phyloP scores from a whole-genome alignment of 139 green algal genomes.

The Monoraphidium neglectum region DNA sequence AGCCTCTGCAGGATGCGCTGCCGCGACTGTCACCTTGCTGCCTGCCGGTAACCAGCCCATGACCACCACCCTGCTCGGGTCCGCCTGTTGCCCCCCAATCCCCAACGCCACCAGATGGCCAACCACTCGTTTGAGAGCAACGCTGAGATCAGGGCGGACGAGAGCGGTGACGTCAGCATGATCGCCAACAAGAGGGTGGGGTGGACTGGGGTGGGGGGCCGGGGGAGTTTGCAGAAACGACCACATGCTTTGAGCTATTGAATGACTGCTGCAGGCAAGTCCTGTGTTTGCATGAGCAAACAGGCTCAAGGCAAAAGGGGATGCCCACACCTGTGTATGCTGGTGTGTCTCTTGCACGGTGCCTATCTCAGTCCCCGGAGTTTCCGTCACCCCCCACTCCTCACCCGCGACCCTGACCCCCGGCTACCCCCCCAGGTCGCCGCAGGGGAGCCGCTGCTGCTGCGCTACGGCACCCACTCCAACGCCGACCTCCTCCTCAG shows the following conservation, averaged over 20 bases:
- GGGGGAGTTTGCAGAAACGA: neutral
- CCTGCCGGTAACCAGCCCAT: neutral
- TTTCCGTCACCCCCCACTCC: too few species aligned
- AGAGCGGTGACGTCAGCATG: constrained; percentile 29
- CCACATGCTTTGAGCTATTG: neutral
- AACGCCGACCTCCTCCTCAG: constrained; percentile 57
- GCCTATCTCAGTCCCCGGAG: too few species aligned
- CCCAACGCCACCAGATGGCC: neutral
- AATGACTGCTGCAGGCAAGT: neutral
- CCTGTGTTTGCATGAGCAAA: too few species aligned
- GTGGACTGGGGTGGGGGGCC: neutral
- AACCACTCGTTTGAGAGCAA: constrained; percentile 32
- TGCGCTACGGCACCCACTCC: constrained; percentile 51
- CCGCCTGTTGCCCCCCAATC: neutral
- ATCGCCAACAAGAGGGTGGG: constrained; percentile 30
- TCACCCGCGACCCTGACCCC: neutral
- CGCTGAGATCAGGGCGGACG: constrained; percentile 28
- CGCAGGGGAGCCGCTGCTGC: constrained; percentile 31
- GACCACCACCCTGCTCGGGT: neutral
- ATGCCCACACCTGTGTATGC: too few species aligned
- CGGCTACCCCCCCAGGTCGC: constrained; percentile 29
- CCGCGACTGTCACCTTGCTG: neutral
- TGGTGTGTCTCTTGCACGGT: too few species aligned
- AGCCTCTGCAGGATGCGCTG: constrained; percentile 10
- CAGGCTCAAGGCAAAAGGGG: too few species aligned